phyloP scores from a whole-genome alignment of 2,329 filamentous ascomycete species.

The Magnaporthales sp. region DNA sequence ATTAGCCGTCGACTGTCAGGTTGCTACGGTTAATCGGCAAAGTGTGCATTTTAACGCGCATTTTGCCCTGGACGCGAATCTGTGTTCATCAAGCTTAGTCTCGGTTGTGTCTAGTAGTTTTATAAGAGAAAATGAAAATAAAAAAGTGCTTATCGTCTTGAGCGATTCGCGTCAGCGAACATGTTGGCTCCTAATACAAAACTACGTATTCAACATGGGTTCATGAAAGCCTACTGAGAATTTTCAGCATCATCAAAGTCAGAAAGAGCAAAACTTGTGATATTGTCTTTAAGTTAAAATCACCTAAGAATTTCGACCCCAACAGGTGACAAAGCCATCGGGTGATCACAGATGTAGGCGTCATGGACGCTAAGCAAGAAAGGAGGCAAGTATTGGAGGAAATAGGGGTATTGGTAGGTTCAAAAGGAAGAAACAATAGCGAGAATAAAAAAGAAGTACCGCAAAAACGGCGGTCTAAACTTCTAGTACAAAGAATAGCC shows the following conservation, averaged over 20 bases:
- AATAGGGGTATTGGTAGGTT: not conserved
- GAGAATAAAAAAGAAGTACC: not conserved
- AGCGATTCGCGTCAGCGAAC: too few species aligned
- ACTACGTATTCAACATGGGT: not conserved
- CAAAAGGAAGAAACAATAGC: not conserved
- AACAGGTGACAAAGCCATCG: not conserved
- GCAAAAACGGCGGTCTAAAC: not conserved
- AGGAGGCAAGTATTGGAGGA: not conserved
- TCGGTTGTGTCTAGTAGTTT: not conserved
- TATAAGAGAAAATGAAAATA: too few species aligned
- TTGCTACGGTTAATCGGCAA: not conserved
- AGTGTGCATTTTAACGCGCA: not conserved
- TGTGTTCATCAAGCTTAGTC: not conserved
- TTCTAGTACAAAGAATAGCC: not conserved
- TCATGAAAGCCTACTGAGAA: not conserved
- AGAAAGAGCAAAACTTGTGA: not conserved
- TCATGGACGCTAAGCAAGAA: not conserved
- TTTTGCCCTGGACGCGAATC: not conserved
- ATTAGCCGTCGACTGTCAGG: too few species aligned
- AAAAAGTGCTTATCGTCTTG: too few species aligned
- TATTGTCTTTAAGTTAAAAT: not conserved
- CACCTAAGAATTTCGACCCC: not conserved
- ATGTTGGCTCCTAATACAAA: too few species aligned
- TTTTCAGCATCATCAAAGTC: not conserved
- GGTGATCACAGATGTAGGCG: not conserved